Evolutionary conservation across 148 eudicot species (phyloP), one percentile per base, ranked within the genome.

Genomic region (Diospyros lotus): DNA sequence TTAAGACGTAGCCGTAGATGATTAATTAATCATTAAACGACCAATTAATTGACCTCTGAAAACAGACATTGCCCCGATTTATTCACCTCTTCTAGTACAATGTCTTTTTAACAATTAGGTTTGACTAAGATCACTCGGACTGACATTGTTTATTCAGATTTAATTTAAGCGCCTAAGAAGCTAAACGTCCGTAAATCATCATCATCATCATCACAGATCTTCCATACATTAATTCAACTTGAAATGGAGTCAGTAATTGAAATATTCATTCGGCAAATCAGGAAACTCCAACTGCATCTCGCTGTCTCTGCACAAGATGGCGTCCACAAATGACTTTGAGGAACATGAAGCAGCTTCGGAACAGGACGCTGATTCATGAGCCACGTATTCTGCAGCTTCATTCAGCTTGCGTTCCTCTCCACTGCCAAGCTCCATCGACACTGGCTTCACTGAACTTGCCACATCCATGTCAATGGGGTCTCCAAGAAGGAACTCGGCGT

Each of bases 211-310:
- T 28, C 28, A 28, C 28, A 28, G 28, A 28, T 28, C 28, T 28
- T 28, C 28, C 28, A 28, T 28, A 28, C 28, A 28, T 28, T 28
- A 28, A 28, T 28, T 28, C 28, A 28, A 0, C 28, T 28, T 28
- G 28, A 28, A 28, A 28, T 28, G 28, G 28, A 28, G 28, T 28
- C 28, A 28, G 28, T 28, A 28, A 70, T 86, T 80, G 73, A 82
- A 82, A 73, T 78, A 85, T 46, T 82, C 94, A 72, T 78, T 84
- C 72, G 87, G 84, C 78, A 80, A 59, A 11, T 74, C 80, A 43
- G 92, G 92, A 66, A 89, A 88, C 52, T 82, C 87, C 56, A 77
- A 56, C 73, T 82, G 85, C 84, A 89, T 84, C 68, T 88, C 81
- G 7, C 73, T 81, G 71, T 92, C 92, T 65, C 73, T 87, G 43